phyloP scores from a whole-genome alignment of 2,329 filamentous ascomycete genomes.

The Hypocreales sp. region DNA sequence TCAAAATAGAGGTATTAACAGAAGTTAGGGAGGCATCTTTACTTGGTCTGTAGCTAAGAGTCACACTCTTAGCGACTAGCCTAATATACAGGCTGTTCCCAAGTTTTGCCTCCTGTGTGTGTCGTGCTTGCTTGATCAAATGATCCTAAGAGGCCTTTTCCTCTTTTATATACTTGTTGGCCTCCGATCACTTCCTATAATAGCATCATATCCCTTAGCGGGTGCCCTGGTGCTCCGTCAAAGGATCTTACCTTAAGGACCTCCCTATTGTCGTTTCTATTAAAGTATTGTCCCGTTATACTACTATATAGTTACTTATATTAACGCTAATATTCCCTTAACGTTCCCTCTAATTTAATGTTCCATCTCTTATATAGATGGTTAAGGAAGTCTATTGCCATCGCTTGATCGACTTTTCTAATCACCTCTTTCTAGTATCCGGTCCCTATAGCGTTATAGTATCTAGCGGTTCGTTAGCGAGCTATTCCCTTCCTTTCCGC shows the following conservation, averaged over 20 bases:
- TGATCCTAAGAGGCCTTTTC: too few species aligned
- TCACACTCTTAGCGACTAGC: too few species aligned
- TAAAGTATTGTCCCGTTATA: slow-evolving; percentile 7
- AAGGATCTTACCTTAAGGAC: slow-evolving; percentile 14
- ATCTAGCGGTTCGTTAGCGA: not conserved
- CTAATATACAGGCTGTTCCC: too few species aligned
- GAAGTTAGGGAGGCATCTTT: too few species aligned
- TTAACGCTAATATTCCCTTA: slow-evolving; percentile 10
- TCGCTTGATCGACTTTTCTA: slow-evolving; percentile 2
- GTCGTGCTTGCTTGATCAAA: too few species aligned
- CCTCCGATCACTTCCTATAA: too few species aligned
- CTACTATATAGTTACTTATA: slow-evolving; percentile 12
- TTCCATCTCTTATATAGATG: slow-evolving; percentile 9
- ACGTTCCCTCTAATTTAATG: slow-evolving; percentile 9
- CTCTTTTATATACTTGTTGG: too few species aligned
- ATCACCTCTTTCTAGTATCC: not conserved
- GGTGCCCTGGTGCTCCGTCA: too few species aligned
- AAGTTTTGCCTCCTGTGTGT: too few species aligned
- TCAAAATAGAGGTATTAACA: too few species aligned
- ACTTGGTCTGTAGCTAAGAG: too few species aligned
- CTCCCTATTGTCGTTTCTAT: slow-evolving; percentile 11
- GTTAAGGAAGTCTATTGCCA: slow-evolving; percentile 11
- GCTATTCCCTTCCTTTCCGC: not conserved
- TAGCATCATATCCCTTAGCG: too few species aligned
- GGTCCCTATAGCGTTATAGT: not conserved